Evolutionary conservation across 2,329 filamentous ascomycete genomes (phyloP).

Genomic region (Sclerotinia borealis): DNA sequence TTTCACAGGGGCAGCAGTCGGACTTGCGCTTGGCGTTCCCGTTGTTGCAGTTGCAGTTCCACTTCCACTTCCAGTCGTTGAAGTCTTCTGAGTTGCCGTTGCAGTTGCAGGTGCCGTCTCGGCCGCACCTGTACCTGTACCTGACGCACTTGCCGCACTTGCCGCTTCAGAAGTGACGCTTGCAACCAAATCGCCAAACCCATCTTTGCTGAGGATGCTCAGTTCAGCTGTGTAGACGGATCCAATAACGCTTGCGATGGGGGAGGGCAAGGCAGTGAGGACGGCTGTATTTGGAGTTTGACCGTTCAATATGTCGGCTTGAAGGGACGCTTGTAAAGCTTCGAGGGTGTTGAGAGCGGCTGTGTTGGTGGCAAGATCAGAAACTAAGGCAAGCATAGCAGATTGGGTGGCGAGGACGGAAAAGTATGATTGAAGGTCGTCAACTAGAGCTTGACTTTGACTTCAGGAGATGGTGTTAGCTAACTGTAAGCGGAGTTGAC

Average conservation of each 20-base stretch:
- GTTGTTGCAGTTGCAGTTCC: background rate
- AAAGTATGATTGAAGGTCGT: slow-evolving; percentile 8
- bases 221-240: slow-evolving; percentile 11
- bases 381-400: slow-evolving; percentile 7
- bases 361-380: slow-evolving; percentile 10
- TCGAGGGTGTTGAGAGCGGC: slow-evolving; percentile 9
- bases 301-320: background rate
- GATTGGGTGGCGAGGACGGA: slow-evolving; percentile 10
- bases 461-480: background rate
- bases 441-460: slow-evolving; percentile 7
- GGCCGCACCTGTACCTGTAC: background rate
- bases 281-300: background rate
- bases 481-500: background rate
- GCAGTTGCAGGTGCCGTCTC: background rate
- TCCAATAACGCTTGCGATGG: slow-evolving; percentile 5
- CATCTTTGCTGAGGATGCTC: slow-evolving; percentile 12
- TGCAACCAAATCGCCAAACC: background rate
- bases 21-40: background rate
- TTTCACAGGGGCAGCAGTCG: background rate
- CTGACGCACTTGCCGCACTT: background rate
- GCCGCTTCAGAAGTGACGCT: slow-evolving; percentile 4
- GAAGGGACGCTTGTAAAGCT: background rate
- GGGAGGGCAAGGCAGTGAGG: slow-evolving; percentile 11
- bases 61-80: background rate
- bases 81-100: background rate